phyloP scores from a whole-genome alignment of 768 basidiomycete genomes.

The Phallus indusiatus region DNA sequence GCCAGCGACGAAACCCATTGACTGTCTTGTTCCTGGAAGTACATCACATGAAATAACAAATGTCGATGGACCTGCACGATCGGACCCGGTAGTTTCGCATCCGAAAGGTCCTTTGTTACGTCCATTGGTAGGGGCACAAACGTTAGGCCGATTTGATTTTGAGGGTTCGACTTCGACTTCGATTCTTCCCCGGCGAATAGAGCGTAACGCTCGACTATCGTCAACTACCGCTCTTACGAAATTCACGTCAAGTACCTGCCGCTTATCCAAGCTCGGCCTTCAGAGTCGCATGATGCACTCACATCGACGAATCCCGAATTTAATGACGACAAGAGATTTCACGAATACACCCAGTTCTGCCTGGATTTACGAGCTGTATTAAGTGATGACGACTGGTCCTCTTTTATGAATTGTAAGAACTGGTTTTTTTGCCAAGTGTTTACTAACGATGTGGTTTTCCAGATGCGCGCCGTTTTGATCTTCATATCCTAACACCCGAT shows the following conservation, averaged over 20 bases:
- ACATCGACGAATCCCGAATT: too few species aligned
- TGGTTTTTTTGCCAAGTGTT: too few species aligned
- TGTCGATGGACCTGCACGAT: background rate
- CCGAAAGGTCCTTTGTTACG: background rate
- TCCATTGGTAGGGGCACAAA: background rate
- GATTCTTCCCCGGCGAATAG: background rate
- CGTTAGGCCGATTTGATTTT: conserved; percentile 2
- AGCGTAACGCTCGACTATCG: background rate
- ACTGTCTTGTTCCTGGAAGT: background rate
- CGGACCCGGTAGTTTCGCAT: background rate
- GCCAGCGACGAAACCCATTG: too few species aligned
- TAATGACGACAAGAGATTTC: background rate
- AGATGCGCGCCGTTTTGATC: conserved; percentile 8
- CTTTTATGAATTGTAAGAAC: conserved; percentile 6
- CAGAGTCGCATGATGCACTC: background rate
- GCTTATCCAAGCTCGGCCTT: background rate
- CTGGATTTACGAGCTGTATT: conserved; percentile 1
- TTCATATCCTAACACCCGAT: conserved; percentile 1
- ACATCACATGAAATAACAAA: background rate
- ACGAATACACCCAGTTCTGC: conserved; percentile 2
- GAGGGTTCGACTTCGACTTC: conserved; percentile 2
- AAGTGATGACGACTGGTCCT: conserved; percentile 6
- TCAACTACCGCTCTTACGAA: too few species aligned
- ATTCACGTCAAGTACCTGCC: too few species aligned
- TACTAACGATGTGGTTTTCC: too few species aligned